Evolutionary conservation across 1,139 yeast species (phyloP).

Genomic region (Hansenula lynferdii): DNA sequence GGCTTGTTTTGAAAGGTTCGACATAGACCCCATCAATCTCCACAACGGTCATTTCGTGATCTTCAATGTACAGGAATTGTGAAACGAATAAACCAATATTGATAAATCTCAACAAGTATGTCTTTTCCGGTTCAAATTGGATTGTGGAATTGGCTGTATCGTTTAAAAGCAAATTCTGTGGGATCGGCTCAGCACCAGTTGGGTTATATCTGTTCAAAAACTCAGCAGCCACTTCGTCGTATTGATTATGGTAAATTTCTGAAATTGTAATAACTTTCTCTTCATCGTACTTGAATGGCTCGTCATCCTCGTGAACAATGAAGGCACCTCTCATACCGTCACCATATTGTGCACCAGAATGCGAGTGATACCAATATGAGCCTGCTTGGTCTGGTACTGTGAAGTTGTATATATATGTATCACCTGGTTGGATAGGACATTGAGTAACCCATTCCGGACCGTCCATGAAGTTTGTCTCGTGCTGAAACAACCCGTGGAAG

Average conservation of each 20-base stretch:
- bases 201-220: too few species aligned
- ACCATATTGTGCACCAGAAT: slow-evolving; percentile 41
- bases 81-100: slow-evolving; percentile 42
- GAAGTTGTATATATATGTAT: slow-evolving; percentile 58
- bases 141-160: slow-evolving; percentile 49
- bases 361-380: slow-evolving; percentile 50
- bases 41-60: slow-evolving; percentile 47
- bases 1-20: slow-evolving; percentile 47
- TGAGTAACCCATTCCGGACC: slow-evolving; percentile 77
- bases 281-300: slow-evolving; percentile 33
- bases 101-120: slow-evolving; percentile 41
- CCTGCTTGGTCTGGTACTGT: too few species aligned
- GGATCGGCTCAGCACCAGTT: too few species aligned
- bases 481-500: slow-evolving; percentile 73
- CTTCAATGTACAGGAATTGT: slow-evolving; percentile 38
- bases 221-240: slow-evolving; percentile 28
- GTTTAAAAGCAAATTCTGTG: too few species aligned
- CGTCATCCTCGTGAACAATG: slow-evolving; percentile 24
- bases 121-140: slow-evolving; percentile 45
- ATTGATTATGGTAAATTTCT: slow-evolving; percentile 59
- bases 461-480: slow-evolving; percentile 60
- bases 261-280: slow-evolving; percentile 41
- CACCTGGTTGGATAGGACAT: slow-evolving; percentile 71
- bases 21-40: slow-evolving; percentile 71
- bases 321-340: slow-evolving; percentile 43